phyloP scores from a whole-genome alignment of 768 basidiomycete genomes.

The Thelephora ganbajun region DNA sequence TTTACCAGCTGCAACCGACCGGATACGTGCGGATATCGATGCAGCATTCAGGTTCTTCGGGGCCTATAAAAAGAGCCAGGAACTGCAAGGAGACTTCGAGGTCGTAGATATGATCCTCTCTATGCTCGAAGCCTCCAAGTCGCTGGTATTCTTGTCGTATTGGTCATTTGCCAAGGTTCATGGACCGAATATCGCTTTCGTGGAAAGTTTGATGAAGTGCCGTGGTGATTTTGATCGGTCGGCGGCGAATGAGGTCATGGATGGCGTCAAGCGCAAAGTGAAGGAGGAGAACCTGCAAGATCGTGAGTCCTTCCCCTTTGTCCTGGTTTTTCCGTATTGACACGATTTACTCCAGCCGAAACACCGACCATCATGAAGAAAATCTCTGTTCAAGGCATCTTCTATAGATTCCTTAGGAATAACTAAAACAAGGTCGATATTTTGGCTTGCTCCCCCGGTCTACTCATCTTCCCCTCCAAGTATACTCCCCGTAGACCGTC shows the following conservation, averaged over 20 bases:
- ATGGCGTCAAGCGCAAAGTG: slow-evolving; percentile 82
- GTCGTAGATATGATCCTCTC: slow-evolving; percentile 74
- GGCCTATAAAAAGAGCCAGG: slow-evolving; percentile 60
- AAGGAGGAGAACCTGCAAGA: slow-evolving; percentile 77
- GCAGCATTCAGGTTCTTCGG: slow-evolving; percentile 72
- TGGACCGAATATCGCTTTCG: slow-evolving; percentile 85
- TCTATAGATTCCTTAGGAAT: slow-evolving; percentile 58
- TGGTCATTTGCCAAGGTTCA: slow-evolving; percentile 89
- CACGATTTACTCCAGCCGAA: slow-evolving; percentile 32
- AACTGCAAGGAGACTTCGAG: slow-evolving; percentile 74
- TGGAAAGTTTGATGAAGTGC: slow-evolving; percentile 81
- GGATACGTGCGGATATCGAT: slow-evolving; percentile 71
- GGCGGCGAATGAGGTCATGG: slow-evolving; percentile 82
- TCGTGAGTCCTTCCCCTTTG: slow-evolving; percentile 36
- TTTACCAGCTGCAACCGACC: slow-evolving; percentile 75
- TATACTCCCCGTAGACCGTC: neutral
- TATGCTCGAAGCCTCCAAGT: slow-evolving; percentile 76
- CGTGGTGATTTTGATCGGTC: slow-evolving; percentile 87
- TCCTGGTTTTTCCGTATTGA: neutral
- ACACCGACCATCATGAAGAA: slow-evolving; percentile 91
- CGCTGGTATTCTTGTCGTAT: slow-evolving; percentile 84
- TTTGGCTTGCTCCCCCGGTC: neutral
- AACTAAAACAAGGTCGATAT: neutral
- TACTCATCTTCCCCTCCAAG: neutral
- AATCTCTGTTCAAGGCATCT: slow-evolving; percentile 57